Percentiles rank a stretch among this genome's conserved stretches.
Evolutionary conservation across 176 grass and related monocot species (phyloP).

Genomic region (Phyllostachys edulis): DNA sequence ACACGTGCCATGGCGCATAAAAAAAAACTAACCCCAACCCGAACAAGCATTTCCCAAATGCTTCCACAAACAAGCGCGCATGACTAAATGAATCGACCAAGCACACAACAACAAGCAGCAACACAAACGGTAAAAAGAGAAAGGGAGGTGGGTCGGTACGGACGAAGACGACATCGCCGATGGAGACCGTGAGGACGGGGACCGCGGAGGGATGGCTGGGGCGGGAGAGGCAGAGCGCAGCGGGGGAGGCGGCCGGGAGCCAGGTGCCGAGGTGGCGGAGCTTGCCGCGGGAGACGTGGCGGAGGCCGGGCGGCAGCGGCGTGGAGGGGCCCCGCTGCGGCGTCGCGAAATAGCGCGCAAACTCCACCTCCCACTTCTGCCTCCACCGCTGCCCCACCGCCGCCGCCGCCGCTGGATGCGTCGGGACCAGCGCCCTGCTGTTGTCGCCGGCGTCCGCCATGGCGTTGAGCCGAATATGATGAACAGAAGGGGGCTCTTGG

Average conservation of each 20-base stretch:
- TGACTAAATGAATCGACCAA: neutral
- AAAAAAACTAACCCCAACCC: neutral
- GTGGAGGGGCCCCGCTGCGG: conserved; percentile 21
- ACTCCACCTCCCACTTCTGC: conserved; percentile 60
- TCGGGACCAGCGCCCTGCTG: conserved; percentile 1
- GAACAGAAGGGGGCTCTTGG: neutral
- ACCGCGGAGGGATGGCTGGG: conserved; percentile 3
- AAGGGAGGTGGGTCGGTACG: conserved; percentile 25
- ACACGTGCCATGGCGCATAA: neutral
- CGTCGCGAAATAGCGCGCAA: conserved; percentile 61
- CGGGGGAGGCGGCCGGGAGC: conserved; percentile 41
- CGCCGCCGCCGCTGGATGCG: neutral
- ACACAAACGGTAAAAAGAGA: neutral
- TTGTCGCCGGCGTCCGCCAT: conserved; percentile 18
- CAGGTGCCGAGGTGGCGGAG: conserved; percentile 49
- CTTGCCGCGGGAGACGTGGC: conserved; percentile 29
- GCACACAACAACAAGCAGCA: neutral
- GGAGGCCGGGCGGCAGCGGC: conserved; percentile 36
- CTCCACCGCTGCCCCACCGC: neutral
- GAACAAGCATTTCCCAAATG: neutral
- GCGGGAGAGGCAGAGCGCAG: conserved; percentile 35
- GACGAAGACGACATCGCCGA: conserved; percentile 49
- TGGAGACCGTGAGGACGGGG: conserved; percentile 57
- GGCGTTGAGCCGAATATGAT: neutral
- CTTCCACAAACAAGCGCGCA: neutral